Base-by-base conservation (phyloP, 768 basidiomycete species). In the Phaeolepiota aurea region DNA sequence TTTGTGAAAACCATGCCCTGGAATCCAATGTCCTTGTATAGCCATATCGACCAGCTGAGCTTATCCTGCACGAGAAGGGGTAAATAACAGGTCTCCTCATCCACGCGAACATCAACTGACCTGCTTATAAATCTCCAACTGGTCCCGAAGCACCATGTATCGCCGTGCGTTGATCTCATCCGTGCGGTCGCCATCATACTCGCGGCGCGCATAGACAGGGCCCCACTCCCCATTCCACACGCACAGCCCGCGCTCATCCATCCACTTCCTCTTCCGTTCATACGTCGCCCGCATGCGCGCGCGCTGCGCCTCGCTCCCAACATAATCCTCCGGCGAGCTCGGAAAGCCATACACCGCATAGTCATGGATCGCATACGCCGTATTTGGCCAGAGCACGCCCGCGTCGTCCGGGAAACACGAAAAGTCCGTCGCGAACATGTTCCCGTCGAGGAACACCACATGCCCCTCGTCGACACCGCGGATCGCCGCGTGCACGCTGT, bases 151-250 rank as follows among this genome's bases (percentile, higher is more conserved):
- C 2, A 87, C 82, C 15, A 54, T 63, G 55, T 78, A 81, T 25
- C 87, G 64, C 13, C 56, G 54, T 47, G 74, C 68, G 57, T 90
- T 89, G 58, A 83, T 82, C 32, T 55, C 55, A n/a, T 87, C 78
- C 41, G 77, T 82, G 39, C 65, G 59, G 3, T 67, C 68, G 1
- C 82, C 77, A n/a, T 77, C 75, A 42, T 71, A 76, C 35, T 78
- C 68, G 54, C 58, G 58, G 44, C 82, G 63, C 1, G 79, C 81
- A 50, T 88, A 89, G 12, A 89, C 85, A 1, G 86, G 85, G 4
- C 87, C 87, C 72, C 81, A 88, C 58, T 87, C 86, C 4, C 87
- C 86, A 50, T 86, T 83, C 82, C 80, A 79, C n/a, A 82, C 80
- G 41, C 79, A 79, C 19, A 82, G 59, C 0, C 71, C 70, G 12